Evolutionary conservation across 2,329 filamentous ascomycete genomes (phyloP), one percentile per base, ranked within the genome.

Genomic region (Claviceps humidiphila): DNA sequence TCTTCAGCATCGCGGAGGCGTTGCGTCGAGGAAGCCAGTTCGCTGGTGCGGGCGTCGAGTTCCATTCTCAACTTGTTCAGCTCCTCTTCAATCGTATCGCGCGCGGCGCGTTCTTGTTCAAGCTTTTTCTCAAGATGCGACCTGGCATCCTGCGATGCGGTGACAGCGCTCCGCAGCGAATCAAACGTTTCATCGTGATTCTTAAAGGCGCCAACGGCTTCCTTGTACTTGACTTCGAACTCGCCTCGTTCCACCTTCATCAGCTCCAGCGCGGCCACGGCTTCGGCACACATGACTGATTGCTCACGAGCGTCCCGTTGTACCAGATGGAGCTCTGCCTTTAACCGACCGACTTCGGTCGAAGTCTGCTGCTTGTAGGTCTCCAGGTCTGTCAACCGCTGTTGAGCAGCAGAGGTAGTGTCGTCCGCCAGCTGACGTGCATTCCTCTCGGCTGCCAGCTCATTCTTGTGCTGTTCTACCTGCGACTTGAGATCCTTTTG

Each of bases 191-290:
- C 74, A 11, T 76, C 75, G 60, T 89, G 83, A 51, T 84, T 86
- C 62, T 82, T 81, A 0, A 84, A 78, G 51, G 78, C 82, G n/a
- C 77, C 75, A 1, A 82, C 67, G 3, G 78, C 78, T 39, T 86
- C 84, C 17, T 85, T 76, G 52, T 88, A 81, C 63, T 83, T 86
- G 38, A 73, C 72, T 51, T 78, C 75, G 14, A 95, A 67, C 57
- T 94, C 88, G 3, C 84, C 79, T 66, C 93, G 95, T 64, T 97
- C 91, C n/a, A 94, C 78, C 51, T 77, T 77, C n/a, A 95, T 71
- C 54, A 95, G 71, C 59, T 88, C 82, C 43, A 87, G 72, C 41
- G 85, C 76, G 1, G 89, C 81, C 52, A 86, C 75, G 1, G 90
- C 84, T 65, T 96, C 89, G 0, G 87, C 77, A 40, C 83, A 81